A percentile compares a stretch with the other conserved stretches of the same genome.
Conservation (phyloP, 257 asterid species). For the Solanum pimpinellifolium region DNA sequence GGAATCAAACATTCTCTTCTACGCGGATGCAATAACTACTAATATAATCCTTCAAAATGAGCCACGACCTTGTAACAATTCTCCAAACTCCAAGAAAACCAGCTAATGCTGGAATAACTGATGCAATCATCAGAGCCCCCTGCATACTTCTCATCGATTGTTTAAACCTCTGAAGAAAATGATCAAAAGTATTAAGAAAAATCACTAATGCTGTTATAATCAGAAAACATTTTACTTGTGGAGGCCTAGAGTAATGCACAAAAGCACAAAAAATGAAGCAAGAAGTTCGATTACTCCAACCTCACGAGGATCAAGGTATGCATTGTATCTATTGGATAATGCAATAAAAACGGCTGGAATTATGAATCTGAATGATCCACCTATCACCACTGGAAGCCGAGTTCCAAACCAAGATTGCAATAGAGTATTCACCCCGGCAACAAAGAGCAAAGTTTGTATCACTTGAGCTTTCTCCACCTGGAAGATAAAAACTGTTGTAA, state of each 20-base stretch:
- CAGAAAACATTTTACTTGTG: neutral
- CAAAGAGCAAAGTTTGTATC: constrained; percentile 74
- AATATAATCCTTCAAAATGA: neutral
- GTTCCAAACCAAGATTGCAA: constrained; percentile 72
- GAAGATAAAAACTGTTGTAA: neutral
- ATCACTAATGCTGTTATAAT: neutral
- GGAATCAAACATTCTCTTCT: neutral
- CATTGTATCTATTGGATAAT: constrained; percentile 34
- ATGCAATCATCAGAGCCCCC: constrained; percentile 82
- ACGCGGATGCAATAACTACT: neutral
- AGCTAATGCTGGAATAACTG: constrained; percentile 55
- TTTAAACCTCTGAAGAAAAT: constrained; percentile 51
- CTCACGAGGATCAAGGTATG: constrained; percentile 32
- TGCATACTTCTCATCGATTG: constrained; percentile 73
- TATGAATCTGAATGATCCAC: constrained; percentile 77
- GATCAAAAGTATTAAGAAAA: neutral
- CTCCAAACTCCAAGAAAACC: constrained; percentile 93
- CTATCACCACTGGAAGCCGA: constrained; percentile 79
- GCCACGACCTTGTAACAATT: constrained; percentile 54
- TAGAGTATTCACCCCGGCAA: constrained; percentile 77
- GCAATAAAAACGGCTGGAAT: constrained; percentile 65
- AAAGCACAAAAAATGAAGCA: neutral
- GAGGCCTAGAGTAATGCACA: neutral
- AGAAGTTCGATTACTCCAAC: constrained; percentile 21
- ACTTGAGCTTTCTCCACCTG: constrained; percentile 76